Percentiles rank a stretch among this genome's conserved stretches.
phyloP scores from a whole-genome alignment of 371 early-diverging fungal species.

The Astathelohania contejeani region DNA sequence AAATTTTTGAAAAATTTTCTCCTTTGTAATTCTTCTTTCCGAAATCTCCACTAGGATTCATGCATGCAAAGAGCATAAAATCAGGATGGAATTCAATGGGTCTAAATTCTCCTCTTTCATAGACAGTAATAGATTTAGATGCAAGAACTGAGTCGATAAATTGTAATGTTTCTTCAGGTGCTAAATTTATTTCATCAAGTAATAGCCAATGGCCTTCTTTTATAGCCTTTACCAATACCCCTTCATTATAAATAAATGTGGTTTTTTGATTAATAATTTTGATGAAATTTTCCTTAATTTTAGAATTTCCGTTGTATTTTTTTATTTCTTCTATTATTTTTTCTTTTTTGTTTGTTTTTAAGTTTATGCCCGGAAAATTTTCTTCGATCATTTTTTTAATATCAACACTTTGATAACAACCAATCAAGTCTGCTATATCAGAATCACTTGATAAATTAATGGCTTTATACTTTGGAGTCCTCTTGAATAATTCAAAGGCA shows the following conservation, averaged over 20 bases:
- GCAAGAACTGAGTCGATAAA: slow-evolving; percentile 64
- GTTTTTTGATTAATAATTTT: not conserved
- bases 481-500: too few relatives aligned
- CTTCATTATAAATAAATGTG: slow-evolving; percentile 54
- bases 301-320: slow-evolving; percentile 7
- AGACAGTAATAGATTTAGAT: slow-evolving; percentile 11
- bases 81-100: slow-evolving; percentile 64
- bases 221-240: slow-evolving; percentile 72
- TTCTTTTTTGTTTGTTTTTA: not conserved
- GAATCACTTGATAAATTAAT: slow-evolving; percentile 92
- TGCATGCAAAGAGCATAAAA: slow-evolving; percentile 91
- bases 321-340: slow-evolving; percentile 1
- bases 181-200: slow-evolving; percentile 95
- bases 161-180: slow-evolving; percentile 76
- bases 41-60: slow-evolving; percentile 98
- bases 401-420: slow-evolving; percentile 53
- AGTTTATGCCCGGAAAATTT: not conserved
- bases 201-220: slow-evolving; percentile 80
- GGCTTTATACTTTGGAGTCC: slow-evolving; percentile 56
- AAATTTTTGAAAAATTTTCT: slow-evolving; percentile 11
- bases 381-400: slow-evolving; percentile 30
- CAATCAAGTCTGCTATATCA: slow-evolving; percentile 83
- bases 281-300: slow-evolving; percentile 5
- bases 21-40: slow-evolving; percentile 72
- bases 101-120: slow-evolving; percentile 4